Evolutionary conservation across 768 basidiomycete species (phyloP), one percentile per base, ranked within the genome.

Genomic region (Coprinopsis cinerea): DNA sequence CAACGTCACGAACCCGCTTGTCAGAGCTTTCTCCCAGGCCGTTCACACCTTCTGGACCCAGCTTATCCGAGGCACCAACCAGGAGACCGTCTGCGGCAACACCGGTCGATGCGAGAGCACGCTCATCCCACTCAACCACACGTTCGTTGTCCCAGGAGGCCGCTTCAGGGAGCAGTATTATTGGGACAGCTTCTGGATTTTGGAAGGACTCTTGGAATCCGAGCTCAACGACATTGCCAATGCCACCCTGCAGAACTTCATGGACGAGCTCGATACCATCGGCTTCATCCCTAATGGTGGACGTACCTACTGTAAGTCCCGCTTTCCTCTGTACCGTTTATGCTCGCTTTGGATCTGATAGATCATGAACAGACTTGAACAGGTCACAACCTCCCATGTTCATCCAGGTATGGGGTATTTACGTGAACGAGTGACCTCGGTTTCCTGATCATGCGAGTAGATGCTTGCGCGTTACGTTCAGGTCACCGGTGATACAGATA

Each of bases 241-340:
- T 54, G 80, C 73, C 10, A 88, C 92, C 0, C 69, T 96, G 27
- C 81, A 89, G 55, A 95, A 96, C 68, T 96, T 97, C 61, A 93
- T 96, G 92, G 93, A 97, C 59, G 85, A 95, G 61, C 70, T 97
- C 40, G 81, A 86, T 34, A 61, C 63, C 20, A 81, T 88, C 58
- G 94, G 93, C 0, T 97, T 96, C 69, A 85, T 97, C 54, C 94
- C 94, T 1, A 97, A 96, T 58, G 94, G 94, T 5, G 93, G 92
- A 2, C 77, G 92, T 10, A 91, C 88, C 44, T 96, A 96, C 60
- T 96, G 85, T 85, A 58, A 43, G 66, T 48, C 62, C 20, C 20
- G 25, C 37, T 18, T 11, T 10, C 18, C n/a, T 34, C 22, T 42
- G 17, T 25, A 25, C 48, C 27, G 13, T 23, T 4, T 48, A n/a